Evolutionary conservation across 768 basidiomycete species (phyloP).

Genomic region (Lentinus brumalis): DNA sequence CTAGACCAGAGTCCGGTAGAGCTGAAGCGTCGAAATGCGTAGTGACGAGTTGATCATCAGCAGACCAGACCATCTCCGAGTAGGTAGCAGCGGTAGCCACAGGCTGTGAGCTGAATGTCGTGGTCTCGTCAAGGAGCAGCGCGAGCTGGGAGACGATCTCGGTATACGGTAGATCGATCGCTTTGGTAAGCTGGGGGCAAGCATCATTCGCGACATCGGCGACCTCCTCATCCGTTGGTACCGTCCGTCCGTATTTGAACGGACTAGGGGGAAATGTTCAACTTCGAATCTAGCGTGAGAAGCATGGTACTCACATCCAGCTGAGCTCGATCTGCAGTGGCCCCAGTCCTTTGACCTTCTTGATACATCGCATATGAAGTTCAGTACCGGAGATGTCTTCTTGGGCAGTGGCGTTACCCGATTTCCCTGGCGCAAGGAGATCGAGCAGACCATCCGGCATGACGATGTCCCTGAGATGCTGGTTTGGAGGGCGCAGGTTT

Average conservation of each 20-base stretch:
- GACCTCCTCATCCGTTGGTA: slow-evolving; percentile 32
- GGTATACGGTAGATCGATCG: slow-evolving; percentile 15
- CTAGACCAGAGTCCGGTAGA: slow-evolving; percentile 32
- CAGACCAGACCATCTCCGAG: background rate
- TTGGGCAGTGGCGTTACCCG: background rate
- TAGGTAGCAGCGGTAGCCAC: background rate
- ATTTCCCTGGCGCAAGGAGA: slow-evolving; percentile 24
- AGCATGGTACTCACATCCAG: slow-evolving; percentile 56
- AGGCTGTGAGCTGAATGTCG: slow-evolving; percentile 2
- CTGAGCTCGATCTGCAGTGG: slow-evolving; percentile 61
- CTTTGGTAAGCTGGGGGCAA: slow-evolving; percentile 3
- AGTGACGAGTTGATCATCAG: background rate
- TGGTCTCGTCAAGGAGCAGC: slow-evolving; percentile 11
- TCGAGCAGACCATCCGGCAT: slow-evolving; percentile 2
- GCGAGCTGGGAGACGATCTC: slow-evolving; percentile 22
- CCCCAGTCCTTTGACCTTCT: slow-evolving; percentile 58
- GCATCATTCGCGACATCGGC: slow-evolving; percentile 14
- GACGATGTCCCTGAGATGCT: slow-evolving; percentile 38
- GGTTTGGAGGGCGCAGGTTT: slow-evolving; percentile 52
- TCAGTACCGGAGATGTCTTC: background rate
- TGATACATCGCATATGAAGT: slow-evolving; percentile 38
- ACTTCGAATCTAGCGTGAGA: background rate
- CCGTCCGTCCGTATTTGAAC: slow-evolving; percentile 27
- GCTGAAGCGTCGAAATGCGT: background rate
- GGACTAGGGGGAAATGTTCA: slow-evolving; percentile 18